A percentile compares a stretch with the other conserved stretches of the same genome.
These are phyloP conservation scores for Naganishia kalamii DNA, from an alignment of 768 basidiomycete species.

Conservation along the genomic window DNA sequence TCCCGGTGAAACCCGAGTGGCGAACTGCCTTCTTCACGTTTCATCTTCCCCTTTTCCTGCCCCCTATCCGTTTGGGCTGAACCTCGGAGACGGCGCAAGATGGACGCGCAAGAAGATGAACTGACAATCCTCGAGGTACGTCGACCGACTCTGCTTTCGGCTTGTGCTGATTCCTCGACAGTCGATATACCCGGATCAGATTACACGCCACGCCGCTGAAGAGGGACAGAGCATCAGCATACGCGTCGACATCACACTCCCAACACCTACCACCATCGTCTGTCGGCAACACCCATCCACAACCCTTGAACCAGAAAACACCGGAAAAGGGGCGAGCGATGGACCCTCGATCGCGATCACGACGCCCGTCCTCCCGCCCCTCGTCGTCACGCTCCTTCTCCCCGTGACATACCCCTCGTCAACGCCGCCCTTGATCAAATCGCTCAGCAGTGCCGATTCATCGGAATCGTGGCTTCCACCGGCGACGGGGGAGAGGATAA, in stretches of 20 bases:
- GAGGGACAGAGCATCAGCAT: conserved; percentile 22
- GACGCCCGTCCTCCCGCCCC: conserved; percentile 31
- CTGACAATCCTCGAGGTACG: conserved; percentile 37
- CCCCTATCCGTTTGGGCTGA: too few species aligned
- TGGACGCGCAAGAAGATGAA: conserved; percentile 34
- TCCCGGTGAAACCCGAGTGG: too few species aligned
- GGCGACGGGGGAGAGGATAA: not conserved
- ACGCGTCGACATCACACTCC: conserved; percentile 23
- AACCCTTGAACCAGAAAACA: too few species aligned
- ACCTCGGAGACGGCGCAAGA: not conserved
- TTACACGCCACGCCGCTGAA: conserved; percentile 32
- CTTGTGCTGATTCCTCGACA: not conserved
- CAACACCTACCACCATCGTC: conserved; percentile 24
- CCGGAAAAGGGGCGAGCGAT: not conserved
- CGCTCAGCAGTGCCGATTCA: not conserved
- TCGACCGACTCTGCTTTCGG: not conserved
- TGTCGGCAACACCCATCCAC: too few species aligned
- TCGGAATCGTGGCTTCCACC: not conserved
- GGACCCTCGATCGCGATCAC: conserved; percentile 11
- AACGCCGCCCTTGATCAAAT: not conserved
- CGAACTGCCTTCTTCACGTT: too few species aligned
- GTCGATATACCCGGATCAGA: not conserved
- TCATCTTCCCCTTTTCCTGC: too few species aligned
- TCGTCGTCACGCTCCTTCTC: conserved; percentile 25
- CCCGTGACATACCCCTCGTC: conserved; percentile 31